phyloP scores from a whole-genome alignment of 225 moss, liverwort and hornwort species.

The Rhytidiadelphus loreus region DNA sequence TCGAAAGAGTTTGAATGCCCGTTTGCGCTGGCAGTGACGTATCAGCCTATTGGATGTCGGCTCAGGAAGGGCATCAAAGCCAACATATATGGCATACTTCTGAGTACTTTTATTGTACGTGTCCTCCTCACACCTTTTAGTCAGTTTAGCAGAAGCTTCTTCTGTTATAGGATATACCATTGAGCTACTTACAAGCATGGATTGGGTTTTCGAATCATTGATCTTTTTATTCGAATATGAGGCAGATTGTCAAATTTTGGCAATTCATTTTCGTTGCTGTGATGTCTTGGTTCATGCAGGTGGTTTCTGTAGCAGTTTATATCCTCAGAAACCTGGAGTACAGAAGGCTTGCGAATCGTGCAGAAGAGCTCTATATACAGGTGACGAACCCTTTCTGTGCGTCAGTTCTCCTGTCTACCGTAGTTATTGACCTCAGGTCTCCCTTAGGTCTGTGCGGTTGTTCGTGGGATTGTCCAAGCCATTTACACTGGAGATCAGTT shows the following conservation, averaged over 20 bases:
- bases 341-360: conserved; percentile 41
- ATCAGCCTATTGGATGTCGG: conserved; percentile 57
- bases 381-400: conserved; percentile 12
- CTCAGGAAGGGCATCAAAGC: conserved; percentile 56
- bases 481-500: background rate
- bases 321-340: conserved; percentile 18
- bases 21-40: conserved; percentile 35
- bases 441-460: background rate
- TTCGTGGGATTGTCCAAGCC: background rate
- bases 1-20: conserved; percentile 63
- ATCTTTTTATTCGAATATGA: background rate
- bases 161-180: background rate
- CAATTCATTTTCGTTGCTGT: background rate
- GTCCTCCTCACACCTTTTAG: background rate
- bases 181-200: background rate
- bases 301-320: conserved; percentile 26
- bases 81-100: conserved; percentile 48
- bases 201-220: background rate
- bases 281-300: conserved; percentile 19
- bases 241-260: background rate
- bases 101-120: conserved; percentile 55
- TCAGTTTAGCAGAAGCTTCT: background rate
- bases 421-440: background rate
- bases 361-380: conserved; percentile 70
- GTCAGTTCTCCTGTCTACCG: background rate